Percentiles rank a stretch among this genome's conserved stretches.
Evolutionary conservation across 805 yeast genomes (phyloP).

Genomic region (Schwanniomyces polymorphus): DNA sequence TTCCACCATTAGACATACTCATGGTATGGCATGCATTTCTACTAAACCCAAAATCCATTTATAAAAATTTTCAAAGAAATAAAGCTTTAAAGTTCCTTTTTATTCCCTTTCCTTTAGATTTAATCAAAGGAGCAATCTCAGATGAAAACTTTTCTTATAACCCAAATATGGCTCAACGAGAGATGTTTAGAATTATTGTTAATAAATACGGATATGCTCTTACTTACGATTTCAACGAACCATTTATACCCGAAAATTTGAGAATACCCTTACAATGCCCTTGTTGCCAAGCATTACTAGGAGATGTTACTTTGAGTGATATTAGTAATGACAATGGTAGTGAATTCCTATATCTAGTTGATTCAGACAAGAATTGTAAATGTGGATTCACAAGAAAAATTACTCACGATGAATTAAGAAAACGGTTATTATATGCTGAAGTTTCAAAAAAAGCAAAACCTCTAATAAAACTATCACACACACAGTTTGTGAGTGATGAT

Average conservation of each 20-base stretch:
- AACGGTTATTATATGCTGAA: slow-evolving; percentile 16
- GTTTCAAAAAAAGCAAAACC: neutral
- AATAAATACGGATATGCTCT: neutral
- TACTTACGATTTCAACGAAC: neutral
- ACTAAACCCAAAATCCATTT: slow-evolving; percentile 15
- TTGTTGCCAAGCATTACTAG: slow-evolving; percentile 6
- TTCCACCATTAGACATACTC: slow-evolving; percentile 22
- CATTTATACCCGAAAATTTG: slow-evolving; percentile 5
- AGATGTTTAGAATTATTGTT: neutral
- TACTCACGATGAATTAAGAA: slow-evolving; percentile 20
- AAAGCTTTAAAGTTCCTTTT: slow-evolving; percentile 5
- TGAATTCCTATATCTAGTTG: slow-evolving; percentile 8
- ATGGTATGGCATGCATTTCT: slow-evolving; percentile 24
- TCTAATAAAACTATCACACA: too few species aligned
- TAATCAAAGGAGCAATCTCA: too few species aligned
- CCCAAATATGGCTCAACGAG: too few species aligned
- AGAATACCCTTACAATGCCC: slow-evolving; percentile 12
- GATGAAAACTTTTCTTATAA: too few species aligned
- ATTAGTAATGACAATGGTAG: slow-evolving; percentile 2
- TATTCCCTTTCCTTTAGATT: too few species aligned
- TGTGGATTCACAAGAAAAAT: slow-evolving; percentile 10
- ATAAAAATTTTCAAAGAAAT: slow-evolving; percentile 14
- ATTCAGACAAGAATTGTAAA: neutral
- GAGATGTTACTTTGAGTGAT: slow-evolving; percentile 8
- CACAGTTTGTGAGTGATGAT: too few species aligned